Evolutionary conservation across 2,329 filamentous ascomycete genomes (phyloP).

Genomic region (Myriangium duriaei): DNA sequence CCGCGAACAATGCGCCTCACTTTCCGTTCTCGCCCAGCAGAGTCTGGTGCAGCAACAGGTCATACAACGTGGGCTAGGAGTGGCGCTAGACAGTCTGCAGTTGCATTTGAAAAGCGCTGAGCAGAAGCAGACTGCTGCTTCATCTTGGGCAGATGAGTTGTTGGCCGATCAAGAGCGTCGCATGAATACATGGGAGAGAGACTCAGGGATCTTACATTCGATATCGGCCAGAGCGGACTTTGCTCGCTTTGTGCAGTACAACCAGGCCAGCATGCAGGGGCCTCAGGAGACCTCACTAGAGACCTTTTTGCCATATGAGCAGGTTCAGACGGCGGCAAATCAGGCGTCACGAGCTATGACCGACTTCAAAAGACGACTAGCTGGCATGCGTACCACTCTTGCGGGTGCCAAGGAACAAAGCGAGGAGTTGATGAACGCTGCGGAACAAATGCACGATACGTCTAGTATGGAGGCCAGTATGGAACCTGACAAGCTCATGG

Average conservation of each 20-base stretch:
- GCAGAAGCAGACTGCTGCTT: slow-evolving; percentile 57
- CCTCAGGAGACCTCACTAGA: slow-evolving; percentile 48
- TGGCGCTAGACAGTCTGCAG: slow-evolving; percentile 76
- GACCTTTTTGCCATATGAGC: slow-evolving; percentile 63
- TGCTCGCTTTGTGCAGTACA: slow-evolving; percentile 33
- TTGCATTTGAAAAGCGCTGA: slow-evolving; percentile 60
- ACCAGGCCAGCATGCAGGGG: slow-evolving; percentile 20
- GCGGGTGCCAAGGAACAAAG: slow-evolving; percentile 30
- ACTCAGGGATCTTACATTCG: slow-evolving; percentile 51
- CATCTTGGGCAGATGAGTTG: slow-evolving; percentile 56
- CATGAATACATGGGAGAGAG: slow-evolving; percentile 53
- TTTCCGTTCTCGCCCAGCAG: slow-evolving; percentile 49
- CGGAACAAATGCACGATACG: slow-evolving; percentile 35
- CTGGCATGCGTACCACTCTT: slow-evolving; percentile 29
- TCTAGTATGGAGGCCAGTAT: slow-evolving; percentile 46
- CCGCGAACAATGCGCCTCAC: slow-evolving; percentile 53
- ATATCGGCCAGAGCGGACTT: slow-evolving; percentile 56
- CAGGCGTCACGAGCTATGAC: slow-evolving; percentile 51
- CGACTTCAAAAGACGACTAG: slow-evolving; percentile 47
- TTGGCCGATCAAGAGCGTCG: slow-evolving; percentile 55
- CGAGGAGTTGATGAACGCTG: slow-evolving; percentile 31
- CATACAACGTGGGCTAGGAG: slow-evolving; percentile 67
- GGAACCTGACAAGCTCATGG: slow-evolving; percentile 56
- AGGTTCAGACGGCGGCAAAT: slow-evolving; percentile 58
- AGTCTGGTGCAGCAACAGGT: slow-evolving; percentile 62